A percentile compares a stretch with the other conserved stretches of the same genome.
These are phyloP conservation scores for Globisporangium heterothallicum DNA, from an alignment of 352 stramenopile species.

Conservation along the genomic window DNA sequence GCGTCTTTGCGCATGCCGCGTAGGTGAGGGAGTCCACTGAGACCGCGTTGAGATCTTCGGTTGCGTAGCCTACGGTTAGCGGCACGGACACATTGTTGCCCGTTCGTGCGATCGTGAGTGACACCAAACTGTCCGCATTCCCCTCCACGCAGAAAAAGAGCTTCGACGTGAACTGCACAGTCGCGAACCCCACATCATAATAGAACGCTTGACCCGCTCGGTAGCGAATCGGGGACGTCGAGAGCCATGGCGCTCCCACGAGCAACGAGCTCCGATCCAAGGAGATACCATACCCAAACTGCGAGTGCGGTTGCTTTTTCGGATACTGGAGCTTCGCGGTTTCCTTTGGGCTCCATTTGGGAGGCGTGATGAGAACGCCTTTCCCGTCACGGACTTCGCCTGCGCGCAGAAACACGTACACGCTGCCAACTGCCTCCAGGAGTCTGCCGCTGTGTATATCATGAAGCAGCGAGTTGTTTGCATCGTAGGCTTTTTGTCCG, in stretches of 20 bases:
- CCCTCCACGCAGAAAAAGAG: conserved; percentile 64
- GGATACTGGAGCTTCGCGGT: conserved; percentile 73
- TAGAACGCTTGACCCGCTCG: conserved; percentile 54
- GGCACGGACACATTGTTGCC: conserved; percentile 36
- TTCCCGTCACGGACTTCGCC: conserved; percentile 68
- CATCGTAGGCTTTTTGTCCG: conserved; percentile 64
- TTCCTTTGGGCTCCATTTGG: conserved; percentile 68
- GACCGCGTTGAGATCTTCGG: conserved; percentile 60
- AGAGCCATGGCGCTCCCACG: conserved; percentile 53
- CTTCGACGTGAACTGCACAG: conserved; percentile 47
- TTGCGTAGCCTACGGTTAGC: conserved; percentile 68
- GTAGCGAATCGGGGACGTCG: conserved; percentile 29
- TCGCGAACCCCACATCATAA: conserved; percentile 55
- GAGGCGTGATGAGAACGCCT: conserved; percentile 48
- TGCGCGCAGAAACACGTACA: conserved; percentile 62
- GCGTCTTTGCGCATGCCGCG: conserved; percentile 45
- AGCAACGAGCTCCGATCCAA: conserved; percentile 53
- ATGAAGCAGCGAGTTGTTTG: conserved; percentile 72
- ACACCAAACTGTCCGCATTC: conserved; percentile 48
- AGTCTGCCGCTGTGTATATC: conserved; percentile 19
- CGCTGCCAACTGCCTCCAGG: conserved; percentile 45
- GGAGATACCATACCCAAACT: conserved; percentile 50
- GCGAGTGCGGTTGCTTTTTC: conserved; percentile 48
- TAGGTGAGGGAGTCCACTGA: conserved; percentile 57
- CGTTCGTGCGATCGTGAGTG: conserved; percentile 43